A percentile compares a stretch with the other conserved stretches of the same genome.
phyloP scores from a whole-genome alignment of 2,329 filamentous ascomycete species.

The Triangularia verruculosa region DNA sequence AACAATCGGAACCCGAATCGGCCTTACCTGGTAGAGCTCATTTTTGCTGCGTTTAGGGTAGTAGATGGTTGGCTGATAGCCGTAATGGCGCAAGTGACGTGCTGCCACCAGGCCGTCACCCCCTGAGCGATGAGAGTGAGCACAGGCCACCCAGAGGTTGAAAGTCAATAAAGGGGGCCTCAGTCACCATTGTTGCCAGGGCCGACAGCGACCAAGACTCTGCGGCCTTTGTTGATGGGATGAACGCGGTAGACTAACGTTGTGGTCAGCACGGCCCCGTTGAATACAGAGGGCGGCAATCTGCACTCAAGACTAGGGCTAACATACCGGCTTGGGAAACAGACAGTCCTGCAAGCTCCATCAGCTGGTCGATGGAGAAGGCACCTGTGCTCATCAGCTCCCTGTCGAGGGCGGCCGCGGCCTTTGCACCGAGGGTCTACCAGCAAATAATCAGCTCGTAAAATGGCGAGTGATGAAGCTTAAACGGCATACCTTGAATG shows the following conservation, averaged over 20 bases:
- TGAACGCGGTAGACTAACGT: conserved; percentile 78
- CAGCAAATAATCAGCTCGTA: not conserved
- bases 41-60: conserved; percentile 92
- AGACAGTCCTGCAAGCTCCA: conserved; percentile 92
- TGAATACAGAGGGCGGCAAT: not conserved
- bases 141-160: conserved; percentile 15
- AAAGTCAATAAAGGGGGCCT: conserved; percentile 8
- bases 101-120: conserved; percentile 94
- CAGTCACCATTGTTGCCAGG: conserved; percentile 67
- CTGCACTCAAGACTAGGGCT: not conserved
- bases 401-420: conserved; percentile 83
- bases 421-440: conserved; percentile 82
- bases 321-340: conserved; percentile 80
- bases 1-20: not conserved
- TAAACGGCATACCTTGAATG: conserved; percentile 15
- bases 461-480: not conserved
- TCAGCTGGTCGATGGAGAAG: conserved; percentile 93
- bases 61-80: conserved; percentile 84
- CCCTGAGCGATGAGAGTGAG: conserved; percentile 53
- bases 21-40: conserved; percentile 75
- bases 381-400: conserved; percentile 88
- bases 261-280: conserved; percentile 9
- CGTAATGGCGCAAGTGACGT: conserved; percentile 86
- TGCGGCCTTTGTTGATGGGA: conserved; percentile 65
- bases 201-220: conserved; percentile 85